Evolutionary conservation across 2,329 filamentous ascomycete species (phyloP), one percentile per base, ranked within the genome.

Genomic region (Hymenoscyphus repandus): DNA sequence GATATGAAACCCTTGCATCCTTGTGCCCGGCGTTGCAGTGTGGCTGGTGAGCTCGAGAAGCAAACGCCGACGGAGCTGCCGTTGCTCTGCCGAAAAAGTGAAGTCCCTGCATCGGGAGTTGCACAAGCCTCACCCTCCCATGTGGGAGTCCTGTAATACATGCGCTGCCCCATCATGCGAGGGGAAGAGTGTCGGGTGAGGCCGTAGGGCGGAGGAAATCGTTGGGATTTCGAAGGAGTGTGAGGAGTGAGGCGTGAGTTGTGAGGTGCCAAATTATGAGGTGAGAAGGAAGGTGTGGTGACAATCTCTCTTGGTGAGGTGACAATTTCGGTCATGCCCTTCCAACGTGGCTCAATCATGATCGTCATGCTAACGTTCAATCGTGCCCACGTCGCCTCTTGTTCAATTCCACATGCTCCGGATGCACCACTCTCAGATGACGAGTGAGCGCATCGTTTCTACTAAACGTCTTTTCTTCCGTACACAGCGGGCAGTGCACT

Each of bases 401-500:
- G 60, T 88, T 86, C n/a, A 86, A 84, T 61, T 88, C 85, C 56
- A 91, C 86, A 50, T 92, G 79, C 55, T 96, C 89, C 0, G 92
- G 91, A 68, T 96, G 92, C 57, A 95, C 92, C 44, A 96, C 91
- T 33, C 90, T 83, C 78, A 96, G 95, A 67, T 99, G 93, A 54
- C 93, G 78, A 12, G 92, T 97, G 43, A 97, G 76, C 1, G 93
- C 93, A 72, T 99, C 93, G 57, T 92, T 93, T 51, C 93, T 83
- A 61, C 90, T 96, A 66, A 99, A 99, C 0, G 90, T 95, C 78
- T 97, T 97, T 65, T 97, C 92, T 63, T 97, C 91, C 1, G 88
- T 90, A 71, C 93, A 99, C 43, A 96, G 73, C 56, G 91, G 84
- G 70, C 93, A 99, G 40, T 90, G 85, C 6, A 96, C 90, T 74